Base-by-base conservation (phyloP, 2,329 filamentous ascomycete genomes). In the Pezicula radicicola region DNA sequence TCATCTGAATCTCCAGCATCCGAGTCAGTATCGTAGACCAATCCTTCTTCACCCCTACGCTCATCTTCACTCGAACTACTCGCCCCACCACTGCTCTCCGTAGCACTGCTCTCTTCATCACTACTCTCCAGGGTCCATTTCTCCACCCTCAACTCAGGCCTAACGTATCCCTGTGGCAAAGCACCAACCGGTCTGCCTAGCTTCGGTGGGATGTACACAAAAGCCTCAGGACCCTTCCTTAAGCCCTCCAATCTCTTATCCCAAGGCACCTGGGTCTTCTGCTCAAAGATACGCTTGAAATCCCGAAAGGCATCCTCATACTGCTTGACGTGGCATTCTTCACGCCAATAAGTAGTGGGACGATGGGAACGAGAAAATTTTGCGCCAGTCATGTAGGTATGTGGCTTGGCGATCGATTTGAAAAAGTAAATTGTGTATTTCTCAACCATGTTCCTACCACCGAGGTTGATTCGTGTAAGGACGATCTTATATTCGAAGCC, bases 401-500 rank as follows among this genome's bases (percentile, higher is more conserved):
- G 73, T 0, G 85, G 85, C 13, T 70, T 68, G 10, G 76, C 71
- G 54, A 81, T 75, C 5, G 84, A 87, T 66, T 90, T 82, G 70
- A 83, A 89, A 47, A 92, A 74, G 53, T 75, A 79, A 2, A 89
- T 66, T 0, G 74, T 71, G 39, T 82, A 85, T 33, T 78, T 81
- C 61, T 90, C 81, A 41, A 80, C 79, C 1, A 69, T 63, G 37
- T 78, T 78, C 10, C 72, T 71, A 4, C 60, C 58, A 13, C 67
- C 64, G 55, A 67, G 37, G 63, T 75, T 67, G 69, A 79, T 63
- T 63, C 87, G 80, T 3, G 76, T 76, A 13, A 94, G 70, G 0
- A 75, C 74, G 52, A 89, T 70, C 49, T 84, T 75, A 68, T 90
- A 91, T 4, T 72, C 67, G 64, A 90, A 89, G 45, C 77, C 79